Percentiles rank a stretch among this genome's conserved stretches.
These are phyloP conservation scores for Globisporangium viniferum DNA, from an alignment of 352 stramenopile species.

Conservation along the genomic window DNA sequence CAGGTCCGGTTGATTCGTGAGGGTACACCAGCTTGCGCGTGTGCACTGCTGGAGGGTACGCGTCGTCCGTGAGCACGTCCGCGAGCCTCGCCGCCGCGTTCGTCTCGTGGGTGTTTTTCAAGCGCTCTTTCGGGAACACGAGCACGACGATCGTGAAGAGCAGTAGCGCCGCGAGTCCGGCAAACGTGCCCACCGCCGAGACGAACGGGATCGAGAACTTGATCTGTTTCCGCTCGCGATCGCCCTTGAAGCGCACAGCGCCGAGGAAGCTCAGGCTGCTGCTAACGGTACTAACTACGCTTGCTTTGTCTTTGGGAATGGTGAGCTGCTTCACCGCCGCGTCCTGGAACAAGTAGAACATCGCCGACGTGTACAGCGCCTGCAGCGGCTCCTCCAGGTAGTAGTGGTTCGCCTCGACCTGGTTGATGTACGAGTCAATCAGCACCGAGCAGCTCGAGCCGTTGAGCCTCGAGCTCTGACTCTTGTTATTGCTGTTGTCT, in stretches of 20 bases:
- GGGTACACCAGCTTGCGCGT: background rate
- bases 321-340: constrained; percentile 7
- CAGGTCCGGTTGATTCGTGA: background rate
- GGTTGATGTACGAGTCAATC: constrained; percentile 17
- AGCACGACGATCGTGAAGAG: background rate
- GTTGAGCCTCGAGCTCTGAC: background rate
- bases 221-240: background rate
- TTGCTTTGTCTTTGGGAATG: background rate
- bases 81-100: background rate
- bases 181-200: background rate
- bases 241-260: background rate
- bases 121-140: background rate
- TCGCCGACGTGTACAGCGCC: constrained; percentile 40
- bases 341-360: constrained; percentile 52
- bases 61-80: background rate
- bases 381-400: constrained; percentile 41
- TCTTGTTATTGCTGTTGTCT: background rate
- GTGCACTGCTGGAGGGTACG: background rate
- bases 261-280: background rate
- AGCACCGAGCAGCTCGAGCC: background rate
- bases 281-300: background rate
- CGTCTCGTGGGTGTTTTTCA: background rate
- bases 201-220: background rate
- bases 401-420: constrained; percentile 44
- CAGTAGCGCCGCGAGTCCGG: background rate